Conservation (phyloP, 441 rosid species). For the Flueggea neowawraea region DNA sequence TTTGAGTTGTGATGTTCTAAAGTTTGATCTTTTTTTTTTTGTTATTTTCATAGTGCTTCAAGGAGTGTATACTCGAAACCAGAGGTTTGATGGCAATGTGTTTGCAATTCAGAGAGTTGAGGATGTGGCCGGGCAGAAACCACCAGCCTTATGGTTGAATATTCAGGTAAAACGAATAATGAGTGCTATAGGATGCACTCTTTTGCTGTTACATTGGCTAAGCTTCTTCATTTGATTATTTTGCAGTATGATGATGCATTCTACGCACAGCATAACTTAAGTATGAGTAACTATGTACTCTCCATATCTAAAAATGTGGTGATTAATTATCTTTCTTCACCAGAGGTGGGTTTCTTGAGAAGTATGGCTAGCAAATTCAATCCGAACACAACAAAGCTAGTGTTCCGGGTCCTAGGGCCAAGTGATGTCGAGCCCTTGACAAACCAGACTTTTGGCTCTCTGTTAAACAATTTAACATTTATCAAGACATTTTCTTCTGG, state of each 20-base stretch:
- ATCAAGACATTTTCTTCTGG: constrained; percentile 89
- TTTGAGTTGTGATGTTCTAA: neutral
- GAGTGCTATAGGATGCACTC: too few relatives aligned
- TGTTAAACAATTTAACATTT: constrained; percentile 56
- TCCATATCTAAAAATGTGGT: constrained; percentile 38
- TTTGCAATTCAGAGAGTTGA: constrained; percentile 41
- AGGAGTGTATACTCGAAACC: constrained; percentile 51
- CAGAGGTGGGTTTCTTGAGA: constrained; percentile 69
- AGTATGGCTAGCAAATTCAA: constrained; percentile 42
- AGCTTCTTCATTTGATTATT: constrained; percentile 8
- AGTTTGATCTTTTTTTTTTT: constrained; percentile 5
- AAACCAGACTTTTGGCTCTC: constrained; percentile 68
- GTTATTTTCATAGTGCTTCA: constrained; percentile 45
- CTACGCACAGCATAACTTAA: constrained; percentile 67
- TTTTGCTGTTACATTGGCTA: too few relatives aligned
- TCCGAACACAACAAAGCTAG: constrained; percentile 43
- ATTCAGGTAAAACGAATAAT: constrained; percentile 52
- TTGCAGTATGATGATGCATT: constrained; percentile 66
- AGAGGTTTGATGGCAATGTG: constrained; percentile 26
- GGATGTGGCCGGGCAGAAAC: constrained; percentile 35
- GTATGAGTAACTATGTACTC: constrained; percentile 60
- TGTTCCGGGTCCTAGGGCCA: constrained; percentile 57
- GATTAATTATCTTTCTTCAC: constrained; percentile 70
- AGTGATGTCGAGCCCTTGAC: constrained; percentile 55
- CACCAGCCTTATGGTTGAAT: constrained; percentile 66